phyloP scores from a whole-genome alignment of 2,329 filamentous ascomycete genomes.

The Zasmidium cellare region DNA sequence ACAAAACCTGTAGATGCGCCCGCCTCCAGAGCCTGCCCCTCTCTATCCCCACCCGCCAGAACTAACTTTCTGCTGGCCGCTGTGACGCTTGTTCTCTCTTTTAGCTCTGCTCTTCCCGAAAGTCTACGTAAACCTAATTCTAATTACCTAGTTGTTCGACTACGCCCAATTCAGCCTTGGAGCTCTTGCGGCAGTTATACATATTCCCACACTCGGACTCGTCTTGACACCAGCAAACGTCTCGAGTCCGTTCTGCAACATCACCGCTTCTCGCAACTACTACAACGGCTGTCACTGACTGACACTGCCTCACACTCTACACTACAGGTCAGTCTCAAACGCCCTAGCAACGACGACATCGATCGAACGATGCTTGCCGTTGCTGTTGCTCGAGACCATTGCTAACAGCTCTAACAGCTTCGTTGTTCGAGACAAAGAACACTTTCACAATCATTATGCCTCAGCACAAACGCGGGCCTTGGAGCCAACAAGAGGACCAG shows the following conservation, averaged over 20 bases:
- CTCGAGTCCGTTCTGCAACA: constrained; percentile 9
- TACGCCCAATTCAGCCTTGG: constrained; percentile 14
- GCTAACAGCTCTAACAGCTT: constrained; percentile 15
- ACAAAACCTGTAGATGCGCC: constrained; percentile 1
- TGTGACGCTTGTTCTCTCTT: constrained; percentile 6
- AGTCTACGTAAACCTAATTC: constrained; percentile 16
- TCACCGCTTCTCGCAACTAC: constrained; percentile 13
- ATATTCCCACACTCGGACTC: constrained; percentile 16
- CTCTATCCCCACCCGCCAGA: constrained; percentile 3
- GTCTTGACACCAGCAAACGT: constrained; percentile 20
- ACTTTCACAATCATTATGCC: constrained; percentile 36
- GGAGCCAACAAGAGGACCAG: constrained; percentile 76
- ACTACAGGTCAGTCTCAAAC: constrained; percentile 20
- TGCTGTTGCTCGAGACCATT: constrained; percentile 1
- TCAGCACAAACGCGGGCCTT: constrained; percentile 73
- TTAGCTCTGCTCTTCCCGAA: constrained; percentile 11
- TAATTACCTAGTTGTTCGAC: constrained; percentile 18
- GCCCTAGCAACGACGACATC: constrained; percentile 1
- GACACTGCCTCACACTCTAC: constrained; percentile 7
- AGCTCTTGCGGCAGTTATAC: constrained; percentile 18
- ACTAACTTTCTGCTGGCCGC: neutral
- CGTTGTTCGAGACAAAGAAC: constrained; percentile 1
- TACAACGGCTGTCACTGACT: constrained; percentile 19
- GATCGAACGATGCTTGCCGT: constrained; percentile 1
- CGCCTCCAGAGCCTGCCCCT: constrained; percentile 3